Evolutionary conservation across 2,329 filamentous ascomycete genomes (phyloP).

Genomic region (Didymella sp.): DNA sequence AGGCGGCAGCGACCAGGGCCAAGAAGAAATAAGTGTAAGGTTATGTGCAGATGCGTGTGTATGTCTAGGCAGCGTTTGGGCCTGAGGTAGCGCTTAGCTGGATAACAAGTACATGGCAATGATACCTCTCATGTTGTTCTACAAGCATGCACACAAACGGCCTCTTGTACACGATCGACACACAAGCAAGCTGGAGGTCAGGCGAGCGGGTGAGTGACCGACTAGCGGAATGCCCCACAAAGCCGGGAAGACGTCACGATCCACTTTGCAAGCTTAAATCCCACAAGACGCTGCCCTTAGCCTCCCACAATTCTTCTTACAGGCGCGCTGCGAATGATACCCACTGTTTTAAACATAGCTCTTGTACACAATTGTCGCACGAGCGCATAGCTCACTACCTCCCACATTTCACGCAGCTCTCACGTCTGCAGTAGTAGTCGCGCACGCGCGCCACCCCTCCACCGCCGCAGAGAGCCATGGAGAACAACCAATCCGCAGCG

Average conservation of each 20-base stretch:
- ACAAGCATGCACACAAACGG: not conserved
- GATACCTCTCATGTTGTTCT: constrained; percentile 1
- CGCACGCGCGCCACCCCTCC: not conserved
- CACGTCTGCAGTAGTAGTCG: not conserved
- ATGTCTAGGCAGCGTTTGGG: not conserved
- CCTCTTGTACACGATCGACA: not conserved
- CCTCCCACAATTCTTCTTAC: constrained; percentile 5
- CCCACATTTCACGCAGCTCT: not conserved
- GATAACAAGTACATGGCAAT: constrained; percentile 6
- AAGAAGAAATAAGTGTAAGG: constrained; percentile 29
- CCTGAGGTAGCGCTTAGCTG: not conserved
- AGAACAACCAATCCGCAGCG: constrained; percentile 52
- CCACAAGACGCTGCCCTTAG: constrained; percentile 14
- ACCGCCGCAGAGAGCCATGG: constrained; percentile 31
- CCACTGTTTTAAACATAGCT: constrained; percentile 11
- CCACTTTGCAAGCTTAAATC: constrained; percentile 16
- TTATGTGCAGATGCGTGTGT: not conserved
- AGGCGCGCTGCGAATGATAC: constrained; percentile 12
- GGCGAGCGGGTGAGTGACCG: constrained; percentile 1
- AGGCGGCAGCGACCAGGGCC: constrained; percentile 44
- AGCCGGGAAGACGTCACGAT: constrained; percentile 18
- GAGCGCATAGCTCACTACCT: not conserved
- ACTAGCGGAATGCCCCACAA: constrained; percentile 10
- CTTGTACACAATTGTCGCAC: not conserved
- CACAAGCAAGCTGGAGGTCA: constrained; percentile 5